Conservation (phyloP, 148 eudicot genomes). For the Gaultheria prostrata region DNA sequence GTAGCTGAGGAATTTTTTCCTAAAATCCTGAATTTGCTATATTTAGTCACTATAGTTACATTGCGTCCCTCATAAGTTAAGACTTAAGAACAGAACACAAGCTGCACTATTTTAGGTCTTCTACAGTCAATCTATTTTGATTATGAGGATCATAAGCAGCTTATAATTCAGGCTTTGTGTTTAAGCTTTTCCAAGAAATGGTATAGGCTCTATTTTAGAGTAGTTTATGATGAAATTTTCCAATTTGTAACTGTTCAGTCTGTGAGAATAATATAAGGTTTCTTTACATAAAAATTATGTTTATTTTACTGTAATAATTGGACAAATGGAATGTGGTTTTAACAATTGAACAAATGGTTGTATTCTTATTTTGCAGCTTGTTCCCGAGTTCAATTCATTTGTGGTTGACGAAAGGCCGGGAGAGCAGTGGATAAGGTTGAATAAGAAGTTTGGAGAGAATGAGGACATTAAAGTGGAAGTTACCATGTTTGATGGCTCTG, state of each 20-base stretch:
- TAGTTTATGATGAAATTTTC: constrained; percentile 1
- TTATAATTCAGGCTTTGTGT: neutral
- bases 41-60: neutral
- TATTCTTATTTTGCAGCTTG: constrained; percentile 41
- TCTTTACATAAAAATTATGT: neutral
- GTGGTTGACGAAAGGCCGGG: constrained; percentile 63
- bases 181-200: neutral
- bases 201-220: neutral
- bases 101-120: constrained; percentile 1
- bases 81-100: neutral
- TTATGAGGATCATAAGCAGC: neutral
- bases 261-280: neutral
- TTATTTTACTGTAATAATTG: neutral
- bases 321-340: no score
- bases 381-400: constrained; percentile 53
- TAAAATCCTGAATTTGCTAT: neutral
- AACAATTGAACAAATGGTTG: neutral
- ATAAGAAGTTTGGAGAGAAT: constrained; percentile 51
- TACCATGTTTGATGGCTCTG: constrained; percentile 78
- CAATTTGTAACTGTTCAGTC: neutral
- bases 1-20: neutral
- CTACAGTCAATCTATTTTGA: neutral
- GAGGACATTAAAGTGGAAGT: constrained; percentile 87
- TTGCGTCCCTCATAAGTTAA: neutral
- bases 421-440: constrained; percentile 85